Percentiles rank a stretch among this genome's conserved stretches.
Evolutionary conservation across 2,329 filamentous ascomycete species (phyloP).

Genomic region (Fusarium sp.): DNA sequence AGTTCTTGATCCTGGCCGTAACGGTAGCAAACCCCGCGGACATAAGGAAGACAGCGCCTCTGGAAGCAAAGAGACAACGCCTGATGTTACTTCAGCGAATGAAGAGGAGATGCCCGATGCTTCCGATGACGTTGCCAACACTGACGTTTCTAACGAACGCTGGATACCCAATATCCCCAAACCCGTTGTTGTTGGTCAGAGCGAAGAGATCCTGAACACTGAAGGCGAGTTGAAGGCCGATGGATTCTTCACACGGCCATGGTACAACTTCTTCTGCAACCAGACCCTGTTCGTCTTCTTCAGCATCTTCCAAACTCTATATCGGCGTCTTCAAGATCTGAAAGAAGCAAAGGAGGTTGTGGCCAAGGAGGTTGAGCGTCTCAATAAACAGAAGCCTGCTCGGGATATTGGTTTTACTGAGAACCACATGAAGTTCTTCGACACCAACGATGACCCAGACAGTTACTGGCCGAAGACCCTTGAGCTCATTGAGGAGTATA

Average conservation of each 20-base stretch:
- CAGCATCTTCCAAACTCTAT: slow-evolving; percentile 91
- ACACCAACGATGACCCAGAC: slow-evolving; percentile 65
- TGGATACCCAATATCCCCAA: slow-evolving; percentile 72
- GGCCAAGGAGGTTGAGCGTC: slow-evolving; percentile 76
- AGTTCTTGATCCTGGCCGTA: slow-evolving; percentile 81
- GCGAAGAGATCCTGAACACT: slow-evolving; percentile 65
- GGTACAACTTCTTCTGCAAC: slow-evolving; percentile 92
- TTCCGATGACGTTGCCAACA: slow-evolving; percentile 64
- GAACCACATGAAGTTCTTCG: slow-evolving; percentile 83
- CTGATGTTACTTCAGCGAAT: slow-evolving; percentile 79
- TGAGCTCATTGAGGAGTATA: slow-evolving; percentile 85
- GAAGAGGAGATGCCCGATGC: slow-evolving; percentile 79
- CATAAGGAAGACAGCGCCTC: slow-evolving; percentile 86
- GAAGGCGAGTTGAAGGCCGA: slow-evolving; percentile 77
- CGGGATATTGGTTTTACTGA: slow-evolving; percentile 85
- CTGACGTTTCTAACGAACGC: slow-evolving; percentile 72
- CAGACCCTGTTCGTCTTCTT: slow-evolving; percentile 94
- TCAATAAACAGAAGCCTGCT: slow-evolving; percentile 81
- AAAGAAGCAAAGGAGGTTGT: slow-evolving; percentile 83
- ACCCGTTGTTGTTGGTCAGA: slow-evolving; percentile 62
- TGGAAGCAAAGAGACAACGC: slow-evolving; percentile 88
- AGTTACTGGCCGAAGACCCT: slow-evolving; percentile 89
- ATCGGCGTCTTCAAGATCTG: slow-evolving; percentile 82
- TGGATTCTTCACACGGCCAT: slow-evolving; percentile 81
- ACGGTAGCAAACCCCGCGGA: slow-evolving; percentile 73